phyloP scores from a whole-genome alignment of 192 early-diverging fungal species.

The Cetraspora pellucida region DNA sequence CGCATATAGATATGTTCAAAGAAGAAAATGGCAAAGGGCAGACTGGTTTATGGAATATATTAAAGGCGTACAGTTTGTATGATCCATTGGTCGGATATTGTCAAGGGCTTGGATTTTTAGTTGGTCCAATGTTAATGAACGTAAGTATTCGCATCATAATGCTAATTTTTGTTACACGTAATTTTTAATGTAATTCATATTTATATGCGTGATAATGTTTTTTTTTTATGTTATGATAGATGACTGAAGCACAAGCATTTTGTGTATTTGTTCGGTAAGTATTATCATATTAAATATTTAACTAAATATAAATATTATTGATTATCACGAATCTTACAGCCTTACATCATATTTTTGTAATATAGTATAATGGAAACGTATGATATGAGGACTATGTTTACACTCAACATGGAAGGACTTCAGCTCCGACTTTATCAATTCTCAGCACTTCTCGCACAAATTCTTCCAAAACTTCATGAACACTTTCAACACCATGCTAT shows the following conservation, averaged over 20 bases:
- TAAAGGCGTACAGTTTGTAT: slow-evolving; percentile 93
- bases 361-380: slow-evolving; percentile 88
- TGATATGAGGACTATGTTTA: slow-evolving; percentile 90
- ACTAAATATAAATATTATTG: no score
- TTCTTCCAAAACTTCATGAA: slow-evolving; percentile 71
- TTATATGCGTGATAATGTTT: not conserved
- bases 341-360: not conserved
- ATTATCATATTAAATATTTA: not conserved
- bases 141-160: slow-evolving; percentile 48
- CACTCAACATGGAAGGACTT: slow-evolving; percentile 91
- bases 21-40: slow-evolving; percentile 84
- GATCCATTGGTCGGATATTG: slow-evolving; percentile 97
- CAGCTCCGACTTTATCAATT: slow-evolving; percentile 90
- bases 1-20: slow-evolving; percentile 82
- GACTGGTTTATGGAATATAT: slow-evolving; percentile 78
- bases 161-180: not conserved
- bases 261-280: slow-evolving; percentile 84
- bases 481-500: slow-evolving; percentile 81
- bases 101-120: slow-evolving; percentile 95
- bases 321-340: not conserved
- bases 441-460: slow-evolving; percentile 72
- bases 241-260: slow-evolving; percentile 94
- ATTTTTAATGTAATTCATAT: not conserved
- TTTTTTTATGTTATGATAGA: slow-evolving; percentile 49
- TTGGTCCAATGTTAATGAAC: slow-evolving; percentile 90